Percentiles rank a stretch among this genome's conserved stretches.
Conservation (phyloP, 2,329 filamentous ascomycete species). For the Neonectria hederae region DNA sequence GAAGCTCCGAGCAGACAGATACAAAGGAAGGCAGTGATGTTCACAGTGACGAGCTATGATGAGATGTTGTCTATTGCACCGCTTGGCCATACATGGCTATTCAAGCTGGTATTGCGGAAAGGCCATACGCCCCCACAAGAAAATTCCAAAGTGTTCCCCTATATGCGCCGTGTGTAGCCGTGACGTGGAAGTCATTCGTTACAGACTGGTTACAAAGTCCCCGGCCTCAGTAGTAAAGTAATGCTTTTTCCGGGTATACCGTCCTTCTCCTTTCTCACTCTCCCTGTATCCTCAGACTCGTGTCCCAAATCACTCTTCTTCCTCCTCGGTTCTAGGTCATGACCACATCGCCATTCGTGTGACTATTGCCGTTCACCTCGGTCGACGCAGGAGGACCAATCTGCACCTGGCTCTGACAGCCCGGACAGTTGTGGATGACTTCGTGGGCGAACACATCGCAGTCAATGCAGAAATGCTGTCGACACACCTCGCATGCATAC, state of each 20-base stretch:
- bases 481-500: constrained; percentile 89
- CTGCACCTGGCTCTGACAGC: constrained; percentile 71
- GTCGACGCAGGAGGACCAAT: constrained; percentile 27
- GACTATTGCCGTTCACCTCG: constrained; percentile 45
- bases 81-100: neutral
- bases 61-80: constrained; percentile 14
- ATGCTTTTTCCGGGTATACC: constrained; percentile 31
- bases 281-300: neutral
- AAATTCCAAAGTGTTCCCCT: constrained; percentile 9
- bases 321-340: constrained; percentile 41
- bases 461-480: constrained; percentile 95
- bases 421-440: constrained; percentile 93
- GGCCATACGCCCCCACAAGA: constrained; percentile 6
- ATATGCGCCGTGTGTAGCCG: constrained; percentile 22
- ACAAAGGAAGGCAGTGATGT: neutral
- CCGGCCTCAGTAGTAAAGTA: constrained; percentile 20
- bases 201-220: constrained; percentile 24
- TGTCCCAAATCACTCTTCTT: neutral
- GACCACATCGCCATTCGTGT: constrained; percentile 56
- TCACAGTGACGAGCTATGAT: constrained; percentile 14
- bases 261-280: neutral
- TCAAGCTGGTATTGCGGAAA: constrained; percentile 3
- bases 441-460: constrained; percentile 97
- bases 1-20: constrained; percentile 2
- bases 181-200: constrained; percentile 15